Evolutionary conservation across 768 basidiomycete genomes (phyloP).

Genomic region (Mycena olivaceomarginata): DNA sequence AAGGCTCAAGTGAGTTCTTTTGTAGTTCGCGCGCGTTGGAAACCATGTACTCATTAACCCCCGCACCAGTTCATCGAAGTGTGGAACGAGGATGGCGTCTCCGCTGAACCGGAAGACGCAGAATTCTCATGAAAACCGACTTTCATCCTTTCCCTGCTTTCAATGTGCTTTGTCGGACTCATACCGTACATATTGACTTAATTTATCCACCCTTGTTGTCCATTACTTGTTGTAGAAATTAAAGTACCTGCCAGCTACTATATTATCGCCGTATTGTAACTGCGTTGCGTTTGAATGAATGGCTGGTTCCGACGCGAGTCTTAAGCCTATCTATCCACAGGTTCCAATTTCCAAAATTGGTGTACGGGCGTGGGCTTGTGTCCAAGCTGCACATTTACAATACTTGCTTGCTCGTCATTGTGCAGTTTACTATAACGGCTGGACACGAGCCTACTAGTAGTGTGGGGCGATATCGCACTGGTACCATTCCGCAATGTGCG

Average conservation of each 20-base stretch:
- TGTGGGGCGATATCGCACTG: too few relatives aligned
- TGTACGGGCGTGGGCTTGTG: too few relatives aligned
- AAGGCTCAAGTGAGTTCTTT: constrained; percentile 73
- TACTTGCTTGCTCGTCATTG: too few relatives aligned
- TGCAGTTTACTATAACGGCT: too few relatives aligned
- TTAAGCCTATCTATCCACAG: too few relatives aligned
- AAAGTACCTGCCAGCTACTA: background rate
- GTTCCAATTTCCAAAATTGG: too few relatives aligned
- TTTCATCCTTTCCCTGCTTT: constrained; percentile 6
- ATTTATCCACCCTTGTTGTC: constrained; percentile 32
- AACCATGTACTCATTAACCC: constrained; percentile 13
- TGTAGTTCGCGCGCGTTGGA: background rate
- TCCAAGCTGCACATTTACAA: too few relatives aligned
- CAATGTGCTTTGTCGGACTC: constrained; percentile 12
- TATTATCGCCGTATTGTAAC: background rate
- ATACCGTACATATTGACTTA: constrained; percentile 12
- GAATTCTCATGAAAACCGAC: constrained; percentile 57
- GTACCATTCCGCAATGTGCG: too few relatives aligned
- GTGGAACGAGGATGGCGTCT: constrained; percentile 89
- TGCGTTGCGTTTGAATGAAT: too few relatives aligned
- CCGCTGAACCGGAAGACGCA: constrained; percentile 78
- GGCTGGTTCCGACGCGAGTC: too few relatives aligned
- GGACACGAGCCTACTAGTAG: too few relatives aligned
- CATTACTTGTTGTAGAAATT: constrained; percentile 39
- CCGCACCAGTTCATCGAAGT: constrained; percentile 79